These are phyloP conservation scores for Ceratocystis huliohia DNA, from an alignment of 2,329 filamentous ascomycete species.

Conservation along the genomic window DNA sequence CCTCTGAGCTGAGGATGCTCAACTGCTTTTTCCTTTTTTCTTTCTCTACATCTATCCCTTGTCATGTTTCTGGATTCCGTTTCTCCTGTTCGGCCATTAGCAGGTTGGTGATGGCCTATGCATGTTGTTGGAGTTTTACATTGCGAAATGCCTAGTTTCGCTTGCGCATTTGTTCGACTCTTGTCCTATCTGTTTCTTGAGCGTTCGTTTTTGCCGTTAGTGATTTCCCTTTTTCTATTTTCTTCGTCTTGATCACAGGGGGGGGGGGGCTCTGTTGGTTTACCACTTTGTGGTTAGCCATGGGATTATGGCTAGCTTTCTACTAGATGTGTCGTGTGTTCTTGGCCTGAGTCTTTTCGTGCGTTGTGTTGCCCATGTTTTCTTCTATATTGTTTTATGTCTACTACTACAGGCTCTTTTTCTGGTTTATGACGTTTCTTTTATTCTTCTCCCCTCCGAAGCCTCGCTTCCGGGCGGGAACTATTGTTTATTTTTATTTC, in stretches of 20 bases:
- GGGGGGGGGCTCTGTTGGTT: slow-evolving; percentile 22
- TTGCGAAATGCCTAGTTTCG: not conserved
- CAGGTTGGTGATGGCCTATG: slow-evolving; percentile 3
- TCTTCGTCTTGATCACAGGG: slow-evolving; percentile 21
- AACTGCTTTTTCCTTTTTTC: not conserved
- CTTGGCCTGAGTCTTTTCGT: slow-evolving; percentile 8
- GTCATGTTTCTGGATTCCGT: not conserved
- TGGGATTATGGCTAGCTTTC: not conserved
- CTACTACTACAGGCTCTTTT: slow-evolving; percentile 14
- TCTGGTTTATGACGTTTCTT: slow-evolving; percentile 9
- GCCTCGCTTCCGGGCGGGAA: not conserved
- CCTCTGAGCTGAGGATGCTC: not conserved
- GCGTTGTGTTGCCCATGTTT: slow-evolving; percentile 8
- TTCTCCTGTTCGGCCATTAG: not conserved
- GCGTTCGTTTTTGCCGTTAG: not conserved
- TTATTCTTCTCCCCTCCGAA: slow-evolving; percentile 10
- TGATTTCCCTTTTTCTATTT: slow-evolving; percentile 20
- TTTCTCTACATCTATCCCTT: not conserved
- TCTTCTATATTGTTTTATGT: slow-evolving; percentile 16
- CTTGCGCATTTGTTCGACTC: not conserved
- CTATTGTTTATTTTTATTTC: slow-evolving; percentile 4
- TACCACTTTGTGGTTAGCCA: not conserved
- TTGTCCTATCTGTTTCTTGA: slow-evolving; percentile 5
- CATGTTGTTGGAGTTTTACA: not conserved
- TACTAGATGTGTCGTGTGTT: slow-evolving; percentile 12